Base-by-base conservation (phyloP, 176 grass and related monocot genomes). In the Carex littledalei region DNA sequence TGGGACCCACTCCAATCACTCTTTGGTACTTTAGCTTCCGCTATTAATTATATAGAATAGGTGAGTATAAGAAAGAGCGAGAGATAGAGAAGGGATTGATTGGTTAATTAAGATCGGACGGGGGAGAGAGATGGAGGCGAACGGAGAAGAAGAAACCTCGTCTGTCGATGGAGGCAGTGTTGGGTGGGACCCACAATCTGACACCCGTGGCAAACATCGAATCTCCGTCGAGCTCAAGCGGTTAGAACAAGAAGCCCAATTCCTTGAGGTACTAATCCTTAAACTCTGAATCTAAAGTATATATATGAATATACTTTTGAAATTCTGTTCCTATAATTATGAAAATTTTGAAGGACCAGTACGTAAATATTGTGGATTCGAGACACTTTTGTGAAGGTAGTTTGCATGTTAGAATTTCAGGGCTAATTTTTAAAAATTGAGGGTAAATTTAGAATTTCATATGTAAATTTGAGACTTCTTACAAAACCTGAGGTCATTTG, bases 251-350 rank as follows among this genome's bases (percentile, higher is more conserved):
- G 80, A 82, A 2, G 61, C 80, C 2, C 29, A 39, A 20, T 82
- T 82, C 61, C 80, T 82, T 66, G 39, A 82, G 80, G 80, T 82
- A 22, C 11, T 81, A 59, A 59, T 59, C 56, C 17, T 59, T 18
- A 24, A 21, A 43, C 41, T 43, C 6, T 43, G 41, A 7, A 43
- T 5, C 41, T 43, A 7, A 7, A 43, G 41, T 43, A 43, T 43
- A 43, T 43, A 43, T 43, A 43, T 43, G 41, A 43, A 43, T 43
- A 43, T 43, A 43, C 41, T 43, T 43, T 43, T 47, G 8, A 47
- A 47, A 47, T 47, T 47, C 7, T 47, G 43, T 47, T 47, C 18
- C 0, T 0, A 37, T 2, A 68, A 37, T 68, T 68, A 39, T 35
- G 21, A 68, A 16, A 37, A 47, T 47, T 37, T 37, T 68, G 11